A percentile compares a stretch with the other conserved stretches of the same genome.
phyloP scores from a whole-genome alignment of 371 early-diverging fungal genomes.

The Polyrhizophydium stewartii region DNA sequence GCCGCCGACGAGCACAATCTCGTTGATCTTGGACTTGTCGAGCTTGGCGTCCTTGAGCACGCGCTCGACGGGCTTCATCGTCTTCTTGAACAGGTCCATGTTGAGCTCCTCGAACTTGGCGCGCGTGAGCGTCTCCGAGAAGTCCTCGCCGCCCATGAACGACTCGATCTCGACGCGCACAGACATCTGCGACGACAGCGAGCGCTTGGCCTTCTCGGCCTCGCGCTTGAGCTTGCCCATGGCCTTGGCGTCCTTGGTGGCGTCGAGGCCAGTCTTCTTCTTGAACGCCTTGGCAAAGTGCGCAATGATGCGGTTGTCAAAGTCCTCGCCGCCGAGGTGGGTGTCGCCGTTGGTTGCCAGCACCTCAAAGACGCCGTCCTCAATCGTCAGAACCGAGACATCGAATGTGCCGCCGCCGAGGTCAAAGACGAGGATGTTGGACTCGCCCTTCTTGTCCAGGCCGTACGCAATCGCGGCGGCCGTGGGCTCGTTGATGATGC shows the following conservation, averaged over 20 bases:
- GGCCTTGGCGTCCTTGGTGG: constrained; percentile 82
- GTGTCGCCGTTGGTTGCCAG: constrained; percentile 97
- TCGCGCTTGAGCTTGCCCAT: constrained; percentile 94
- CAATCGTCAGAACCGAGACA: constrained; percentile 92
- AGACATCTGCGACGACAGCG: constrained; percentile 84
- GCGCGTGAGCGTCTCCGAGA: constrained; percentile 90
- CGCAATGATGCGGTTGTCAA: constrained; percentile 64
- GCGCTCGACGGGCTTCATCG: constrained; percentile 94
- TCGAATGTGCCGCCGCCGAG: constrained; percentile 63
- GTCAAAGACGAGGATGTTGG: constrained; percentile 83
- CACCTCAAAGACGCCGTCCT: constrained; percentile 92
- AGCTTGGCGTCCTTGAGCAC: constrained; percentile 91
- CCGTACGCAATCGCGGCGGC: constrained; percentile 99
- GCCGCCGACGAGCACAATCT: constrained; percentile 99
- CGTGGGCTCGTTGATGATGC: constrained; percentile 98
- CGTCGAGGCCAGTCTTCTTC: constrained; percentile 87
- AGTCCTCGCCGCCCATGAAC: constrained; percentile 86
- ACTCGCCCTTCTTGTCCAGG: constrained; percentile 86
- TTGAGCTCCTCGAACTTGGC: constrained; percentile 97
- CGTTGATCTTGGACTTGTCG: constrained; percentile 40
- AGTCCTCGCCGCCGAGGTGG: constrained; percentile 83
- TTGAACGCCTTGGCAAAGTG: constrained; percentile 85
- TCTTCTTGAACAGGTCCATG: constrained; percentile 89
- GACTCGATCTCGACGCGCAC: constrained; percentile 94
- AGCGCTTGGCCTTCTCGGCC: constrained; percentile 95